Evolutionary conservation across 2,329 filamentous ascomycete genomes (phyloP).

Genomic region (Penicillium sp.): DNA sequence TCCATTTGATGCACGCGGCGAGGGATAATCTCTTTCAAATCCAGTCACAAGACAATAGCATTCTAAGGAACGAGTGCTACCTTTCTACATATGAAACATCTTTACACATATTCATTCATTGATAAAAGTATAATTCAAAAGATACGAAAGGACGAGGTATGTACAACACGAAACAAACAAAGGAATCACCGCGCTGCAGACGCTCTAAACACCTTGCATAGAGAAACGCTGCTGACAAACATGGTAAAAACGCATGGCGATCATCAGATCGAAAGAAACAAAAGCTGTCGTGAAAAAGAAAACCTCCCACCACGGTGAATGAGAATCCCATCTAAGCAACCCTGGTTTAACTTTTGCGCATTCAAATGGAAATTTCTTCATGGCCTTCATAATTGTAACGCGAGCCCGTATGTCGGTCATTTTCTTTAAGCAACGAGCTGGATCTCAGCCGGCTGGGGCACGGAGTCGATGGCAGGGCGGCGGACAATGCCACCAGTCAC

Average conservation of each 20-base stretch:
- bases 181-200: slow-evolving; percentile 14
- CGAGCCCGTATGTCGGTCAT: background rate
- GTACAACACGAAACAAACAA: slow-evolving; percentile 7
- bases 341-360: slow-evolving; percentile 11
- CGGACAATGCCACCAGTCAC: slow-evolving; percentile 92
- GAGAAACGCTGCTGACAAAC: slow-evolving; percentile 12
- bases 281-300: background rate
- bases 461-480: slow-evolving; percentile 56
- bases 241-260: slow-evolving; percentile 6
- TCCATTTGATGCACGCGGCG: background rate
- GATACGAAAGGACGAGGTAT: background rate
- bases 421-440: slow-evolving; percentile 28
- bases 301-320: slow-evolving; percentile 1
- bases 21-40: background rate
- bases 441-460: slow-evolving; percentile 32
- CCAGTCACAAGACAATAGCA: background rate
- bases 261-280: background rate
- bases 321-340: slow-evolving; percentile 5
- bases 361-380: background rate
- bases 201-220: slow-evolving; percentile 22
- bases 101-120: background rate
- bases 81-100: background rate
- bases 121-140: background rate
- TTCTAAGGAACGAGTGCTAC: background rate
- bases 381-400: slow-evolving; percentile 13